Evolutionary conservation across 2,329 filamentous ascomycete species (phyloP), one percentile per base, ranked within the genome.

Genomic region (Alternaria sp.): DNA sequence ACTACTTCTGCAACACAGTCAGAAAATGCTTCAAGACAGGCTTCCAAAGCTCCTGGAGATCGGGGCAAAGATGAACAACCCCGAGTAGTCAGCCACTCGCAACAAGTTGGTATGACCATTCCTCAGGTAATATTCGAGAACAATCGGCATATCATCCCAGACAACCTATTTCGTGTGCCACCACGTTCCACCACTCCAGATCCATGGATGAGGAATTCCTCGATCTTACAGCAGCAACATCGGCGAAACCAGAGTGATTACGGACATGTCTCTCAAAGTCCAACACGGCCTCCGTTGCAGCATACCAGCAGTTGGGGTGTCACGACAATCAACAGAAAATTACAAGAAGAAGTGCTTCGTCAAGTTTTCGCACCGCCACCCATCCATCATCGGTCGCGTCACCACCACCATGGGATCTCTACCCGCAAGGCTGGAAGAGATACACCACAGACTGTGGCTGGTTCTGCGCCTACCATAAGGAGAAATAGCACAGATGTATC

Each of bases 101-200:
- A 97, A 62, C 86, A 92, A 58, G 86, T 87, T 36, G 38, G 38
- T 18, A 86, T 88, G 34, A 87, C 90, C 22, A 88, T 97, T 30
- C 94, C 94, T 2, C 94, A 95, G 41, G 94, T 98, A 48, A 93
- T 95, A 0, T 93, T 97, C 63, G 92, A 94, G 73, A 94, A 97
- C 76, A 98, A 98, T 75, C 88, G 91, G 66, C 94, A 98, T 74
- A 97, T 98, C 60, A 89, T 97, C 43, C 94, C 94, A 1, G 89
- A 92, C 46, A 92, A 92, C 71, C 85, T 97, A 28, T 90, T 97
- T 51, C 87, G 89, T 55, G 84, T 89, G 18, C 84, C 88, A 32
- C 84, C 76, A 34, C 79, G 79, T 50, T 75, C 69, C 69, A 76
- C 68, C 56, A 79, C 77, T 20, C 78, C 78, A 5, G 76, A 80